phyloP scores from a whole-genome alignment of 2,329 filamentous ascomycete species.

The Trichoderma polysporum region DNA sequence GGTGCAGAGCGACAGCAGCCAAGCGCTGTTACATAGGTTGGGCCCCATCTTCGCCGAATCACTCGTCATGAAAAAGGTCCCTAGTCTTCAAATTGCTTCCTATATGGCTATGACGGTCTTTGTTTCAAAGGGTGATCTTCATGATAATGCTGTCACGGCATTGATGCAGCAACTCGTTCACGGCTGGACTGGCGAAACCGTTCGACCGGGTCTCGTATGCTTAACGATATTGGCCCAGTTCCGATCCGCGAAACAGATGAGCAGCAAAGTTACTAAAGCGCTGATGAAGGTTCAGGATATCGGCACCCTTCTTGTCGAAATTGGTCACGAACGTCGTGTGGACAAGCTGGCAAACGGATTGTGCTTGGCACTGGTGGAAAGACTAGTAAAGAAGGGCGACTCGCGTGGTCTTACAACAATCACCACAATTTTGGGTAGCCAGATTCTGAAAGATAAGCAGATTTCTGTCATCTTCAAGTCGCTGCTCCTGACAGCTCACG shows the following conservation, averaged over 20 bases:
- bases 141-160: slow-evolving; percentile 76
- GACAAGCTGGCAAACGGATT: slow-evolving; percentile 72
- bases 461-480: slow-evolving; percentile 64
- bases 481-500: slow-evolving; percentile 60
- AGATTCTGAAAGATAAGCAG: slow-evolving; percentile 63
- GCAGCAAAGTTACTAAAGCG: slow-evolving; percentile 67
- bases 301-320: slow-evolving; percentile 56
- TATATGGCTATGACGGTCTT: slow-evolving; percentile 91
- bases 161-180: slow-evolving; percentile 86
- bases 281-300: slow-evolving; percentile 64
- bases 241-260: slow-evolving; percentile 67
- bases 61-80: slow-evolving; percentile 70
- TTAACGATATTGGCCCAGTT: slow-evolving; percentile 80
- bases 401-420: slow-evolving; percentile 57
- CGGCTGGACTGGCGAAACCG: slow-evolving; percentile 73
- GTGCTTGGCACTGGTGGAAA: slow-evolving; percentile 64
- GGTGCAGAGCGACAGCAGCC: slow-evolving; percentile 77
- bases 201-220: slow-evolving; percentile 73
- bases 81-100: slow-evolving; percentile 79
- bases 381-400: slow-evolving; percentile 60
- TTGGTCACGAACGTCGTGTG: slow-evolving; percentile 64
- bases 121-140: slow-evolving; percentile 76
- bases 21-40: slow-evolving; percentile 69
- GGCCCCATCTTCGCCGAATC: slow-evolving; percentile 73
- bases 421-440: slow-evolving; percentile 59